Conservation (phyloP, 2,329 filamentous ascomycete species). For the Paecilomyces niveus region DNA sequence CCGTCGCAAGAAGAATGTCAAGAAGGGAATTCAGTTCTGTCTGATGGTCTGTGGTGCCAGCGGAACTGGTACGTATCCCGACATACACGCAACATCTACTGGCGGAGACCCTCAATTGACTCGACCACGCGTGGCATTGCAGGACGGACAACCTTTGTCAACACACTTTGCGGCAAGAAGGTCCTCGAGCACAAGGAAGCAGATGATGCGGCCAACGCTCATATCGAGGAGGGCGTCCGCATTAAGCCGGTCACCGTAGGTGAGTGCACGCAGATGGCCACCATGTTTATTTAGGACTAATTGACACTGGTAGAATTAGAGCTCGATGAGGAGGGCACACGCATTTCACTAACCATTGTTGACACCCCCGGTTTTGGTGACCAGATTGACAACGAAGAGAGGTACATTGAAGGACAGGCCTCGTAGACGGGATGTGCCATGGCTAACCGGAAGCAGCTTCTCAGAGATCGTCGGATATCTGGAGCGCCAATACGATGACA, state of each 20-base stretch:
- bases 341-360: conserved; percentile 96
- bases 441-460: conserved; percentile 56
- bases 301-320: conserved; percentile 62
- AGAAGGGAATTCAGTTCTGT: conserved; percentile 99
- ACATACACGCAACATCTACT: neutral
- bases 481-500: conserved; percentile 98
- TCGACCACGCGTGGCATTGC: neutral
- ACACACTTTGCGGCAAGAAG: conserved; percentile 93
- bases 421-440: neutral
- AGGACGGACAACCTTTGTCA: conserved; percentile 98
- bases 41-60: conserved; percentile 99
- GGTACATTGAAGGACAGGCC: conserved; percentile 48
- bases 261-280: conserved; percentile 42
- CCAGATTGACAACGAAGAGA: conserved; percentile 98
- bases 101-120: neutral
- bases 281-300: conserved; percentile 4
- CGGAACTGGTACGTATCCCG: conserved; percentile 69
- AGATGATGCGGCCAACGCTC: conserved; percentile 80
- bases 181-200: conserved; percentile 88
- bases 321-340: conserved; percentile 95
- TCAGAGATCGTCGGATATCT: conserved; percentile 97
- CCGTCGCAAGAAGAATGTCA: conserved; percentile 99
- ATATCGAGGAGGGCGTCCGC: conserved; percentile 93
- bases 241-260: conserved; percentile 98
- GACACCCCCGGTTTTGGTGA: conserved; percentile 98